Percentiles rank a stretch among this genome's conserved stretches.
These are phyloP conservation scores for Calonectria honghensis DNA, from an alignment of 2,329 filamentous ascomycete species.

Conservation along the genomic window DNA sequence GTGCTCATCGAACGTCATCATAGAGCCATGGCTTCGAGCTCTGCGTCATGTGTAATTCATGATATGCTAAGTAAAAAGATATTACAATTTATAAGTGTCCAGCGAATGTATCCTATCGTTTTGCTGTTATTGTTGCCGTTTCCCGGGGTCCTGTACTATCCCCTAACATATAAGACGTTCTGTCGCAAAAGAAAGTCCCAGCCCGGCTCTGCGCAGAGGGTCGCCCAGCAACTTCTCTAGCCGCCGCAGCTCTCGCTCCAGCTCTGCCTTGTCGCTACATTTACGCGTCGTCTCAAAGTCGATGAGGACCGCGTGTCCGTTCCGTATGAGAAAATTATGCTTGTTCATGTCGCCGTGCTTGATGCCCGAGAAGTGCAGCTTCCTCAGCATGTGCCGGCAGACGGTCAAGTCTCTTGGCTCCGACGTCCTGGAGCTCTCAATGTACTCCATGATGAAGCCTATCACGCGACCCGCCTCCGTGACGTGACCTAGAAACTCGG, in stretches of 20 bases:
- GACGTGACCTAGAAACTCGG: conserved; percentile 56
- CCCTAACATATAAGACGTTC: conserved; percentile 24
- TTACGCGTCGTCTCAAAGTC: conserved; percentile 55
- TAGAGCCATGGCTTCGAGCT: background rate
- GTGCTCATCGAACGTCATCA: background rate
- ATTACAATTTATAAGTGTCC: background rate
- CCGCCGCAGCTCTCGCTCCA: conserved; percentile 15
- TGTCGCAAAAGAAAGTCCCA: conserved; percentile 7
- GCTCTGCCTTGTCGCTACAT: conserved; percentile 24
- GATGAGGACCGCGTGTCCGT: conserved; percentile 52
- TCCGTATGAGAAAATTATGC: conserved; percentile 58
- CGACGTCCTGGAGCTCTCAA: conserved; percentile 51
- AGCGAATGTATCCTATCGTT: background rate
- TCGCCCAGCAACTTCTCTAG: conserved; percentile 22
- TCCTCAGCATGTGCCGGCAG: conserved; percentile 53
- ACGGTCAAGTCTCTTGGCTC: conserved; percentile 53
- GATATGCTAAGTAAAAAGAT: conserved; percentile 10
- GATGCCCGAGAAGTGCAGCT: conserved; percentile 57
- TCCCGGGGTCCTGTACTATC: conserved; percentile 8
- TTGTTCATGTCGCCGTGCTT: conserved; percentile 59
- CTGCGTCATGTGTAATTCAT: conserved; percentile 14
- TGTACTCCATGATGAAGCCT: conserved; percentile 54
- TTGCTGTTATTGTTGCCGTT: background rate
- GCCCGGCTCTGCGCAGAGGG: conserved; percentile 15
- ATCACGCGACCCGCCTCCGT: conserved; percentile 56